Evolutionary conservation across 148 eudicot genomes (phyloP).

Genomic region (Nepenthes gracilis): DNA sequence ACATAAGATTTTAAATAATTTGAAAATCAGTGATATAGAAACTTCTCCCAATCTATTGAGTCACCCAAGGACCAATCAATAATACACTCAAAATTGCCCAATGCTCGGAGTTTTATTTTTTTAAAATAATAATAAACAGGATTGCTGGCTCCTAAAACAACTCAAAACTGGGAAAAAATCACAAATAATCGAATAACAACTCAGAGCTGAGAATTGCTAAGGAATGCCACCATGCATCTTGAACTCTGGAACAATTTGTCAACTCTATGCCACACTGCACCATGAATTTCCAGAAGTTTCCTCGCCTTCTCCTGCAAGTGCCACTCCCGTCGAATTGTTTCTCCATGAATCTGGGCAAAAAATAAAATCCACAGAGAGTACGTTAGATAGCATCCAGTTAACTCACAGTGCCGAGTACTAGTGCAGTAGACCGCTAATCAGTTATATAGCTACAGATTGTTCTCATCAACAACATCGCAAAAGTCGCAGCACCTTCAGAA

Average conservation of each 20-base stretch:
- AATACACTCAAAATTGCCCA: no score
- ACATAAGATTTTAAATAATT: no score
- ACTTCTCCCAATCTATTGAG: no score
- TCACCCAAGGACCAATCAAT: no score
- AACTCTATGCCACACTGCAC: constrained; percentile 68
- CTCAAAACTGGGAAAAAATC: no score
- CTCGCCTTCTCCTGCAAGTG: constrained; percentile 64
- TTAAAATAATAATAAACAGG: no score
- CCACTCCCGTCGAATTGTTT: constrained; percentile 54
- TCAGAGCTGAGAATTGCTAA: constrained; percentile 87
- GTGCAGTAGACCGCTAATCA: neutral
- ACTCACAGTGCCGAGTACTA: neutral
- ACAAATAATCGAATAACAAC: neutral
- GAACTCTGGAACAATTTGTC: constrained; percentile 80
- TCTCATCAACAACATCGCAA: neutral
- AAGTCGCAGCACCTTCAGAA: constrained; percentile 61
- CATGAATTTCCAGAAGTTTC: constrained; percentile 64
- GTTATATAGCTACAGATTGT: neutral
- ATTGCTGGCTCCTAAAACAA: no score
- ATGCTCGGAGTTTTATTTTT: no score
- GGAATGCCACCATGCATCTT: constrained; percentile 83
- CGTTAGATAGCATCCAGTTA: neutral
- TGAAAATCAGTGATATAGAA: no score
- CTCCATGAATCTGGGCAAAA: constrained; percentile 79
- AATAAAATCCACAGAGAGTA: neutral